Base-by-base conservation (phyloP, 1,284 basidiomycete genomes). In the Cryptococcus jaspeensis region DNA sequence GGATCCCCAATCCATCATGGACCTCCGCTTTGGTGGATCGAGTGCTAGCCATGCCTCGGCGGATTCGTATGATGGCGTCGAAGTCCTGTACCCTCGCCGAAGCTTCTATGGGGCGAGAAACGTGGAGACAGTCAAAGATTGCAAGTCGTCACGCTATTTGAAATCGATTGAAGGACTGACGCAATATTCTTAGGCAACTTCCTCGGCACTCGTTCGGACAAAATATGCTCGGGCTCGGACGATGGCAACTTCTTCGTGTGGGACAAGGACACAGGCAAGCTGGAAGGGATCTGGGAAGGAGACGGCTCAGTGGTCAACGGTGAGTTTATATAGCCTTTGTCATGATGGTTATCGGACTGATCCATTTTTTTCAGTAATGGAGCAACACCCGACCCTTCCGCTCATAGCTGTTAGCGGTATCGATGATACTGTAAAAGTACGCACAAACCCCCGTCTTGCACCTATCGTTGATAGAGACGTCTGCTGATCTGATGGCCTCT, bases 81-180 rank as follows among this genome's bases (percentile, higher is more conserved):
- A 90, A 2, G 72, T 85, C 37, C 78, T 95, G 51, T 78, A 84
- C 54, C 92, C 93, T n/a, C 82, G 84, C 28, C 75, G 73, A 53
- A 81, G 82, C 9, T 96, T 84, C 75, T 72, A 73, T 23, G 93
- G 93, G 2, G 86, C 88, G 40, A 84, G 86, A 60, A 97, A 96
- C 73, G 80, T 87, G 3, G 85, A 87, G 63, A 97, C 93, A 0
- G 85, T 94, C 54, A 97, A 96, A 76, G 93, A 96, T 73, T 90
- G 92, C 89, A 63, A 72, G 85, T 71, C 52, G n/a, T 15, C n/a
- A 7, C 35, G 3, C 13, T 41, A 23, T 32, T 25, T 40, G 11
- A 12, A 16, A 18, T 39, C 23, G 36, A 18, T 5, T n/a, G n/a
- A 6, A 37, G 15, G 5, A 13, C 9, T n/a, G 23, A 45, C 3